A percentile compares a stretch with the other conserved stretches of the same genome.
phyloP scores from a whole-genome alignment of 2,329 filamentous ascomycete genomes.

The Scolecobasidium constrictum region DNA sequence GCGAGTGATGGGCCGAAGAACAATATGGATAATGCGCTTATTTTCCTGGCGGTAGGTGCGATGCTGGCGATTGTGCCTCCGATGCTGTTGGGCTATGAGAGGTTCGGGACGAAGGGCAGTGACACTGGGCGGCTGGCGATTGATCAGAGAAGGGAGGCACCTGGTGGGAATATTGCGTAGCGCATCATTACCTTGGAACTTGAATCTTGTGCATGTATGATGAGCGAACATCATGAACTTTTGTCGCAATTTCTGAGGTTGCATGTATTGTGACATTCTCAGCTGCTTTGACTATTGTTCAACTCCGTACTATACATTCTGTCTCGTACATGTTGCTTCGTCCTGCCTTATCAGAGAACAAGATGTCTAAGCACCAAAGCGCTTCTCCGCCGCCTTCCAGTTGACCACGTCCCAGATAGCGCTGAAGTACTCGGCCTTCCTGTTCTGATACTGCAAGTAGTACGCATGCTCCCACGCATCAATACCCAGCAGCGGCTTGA shows the following conservation, averaged over 20 bases:
- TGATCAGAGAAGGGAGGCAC: not conserved
- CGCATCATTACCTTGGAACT: no score
- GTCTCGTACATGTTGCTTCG: no score
- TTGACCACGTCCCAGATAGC: constrained; percentile 93
- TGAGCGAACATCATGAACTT: no score
- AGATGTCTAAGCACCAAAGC: constrained; percentile 47
- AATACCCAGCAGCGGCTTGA: constrained; percentile 72
- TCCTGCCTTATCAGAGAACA: no score
- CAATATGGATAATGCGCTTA: constrained; percentile 64
- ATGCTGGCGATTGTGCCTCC: constrained; percentile 55
- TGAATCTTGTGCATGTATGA: no score
- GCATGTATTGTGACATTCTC: no score
- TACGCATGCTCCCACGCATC: constrained; percentile 97
- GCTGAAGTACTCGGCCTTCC: constrained; percentile 90
- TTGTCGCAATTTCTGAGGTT: no score
- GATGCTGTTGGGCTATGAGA: constrained; percentile 50
- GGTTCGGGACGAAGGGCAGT: constrained; percentile 43
- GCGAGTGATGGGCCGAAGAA: constrained; percentile 40
- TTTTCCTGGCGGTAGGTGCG: constrained; percentile 69
- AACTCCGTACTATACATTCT: no score
- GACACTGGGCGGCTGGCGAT: constrained; percentile 2
- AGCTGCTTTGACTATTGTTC: no score
- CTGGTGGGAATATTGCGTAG: not conserved
- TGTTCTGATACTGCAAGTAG: constrained; percentile 93
- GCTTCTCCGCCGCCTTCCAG: constrained; percentile 81